Evolutionary conservation across 129 eudicot species (phyloP).

Genomic region (Lactuca saligna): DNA sequence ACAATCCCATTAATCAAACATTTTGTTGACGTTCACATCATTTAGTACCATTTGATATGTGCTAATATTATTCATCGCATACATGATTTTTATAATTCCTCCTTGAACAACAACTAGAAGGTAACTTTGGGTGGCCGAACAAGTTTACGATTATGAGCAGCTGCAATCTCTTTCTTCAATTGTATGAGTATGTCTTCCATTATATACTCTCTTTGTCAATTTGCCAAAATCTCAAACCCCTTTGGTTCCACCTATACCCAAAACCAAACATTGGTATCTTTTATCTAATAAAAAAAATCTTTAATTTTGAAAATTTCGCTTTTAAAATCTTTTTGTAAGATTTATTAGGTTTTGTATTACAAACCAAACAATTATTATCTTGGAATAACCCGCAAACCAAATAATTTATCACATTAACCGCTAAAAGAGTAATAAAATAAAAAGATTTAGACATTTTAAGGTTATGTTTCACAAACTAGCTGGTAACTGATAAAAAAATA

Average conservation of each 20-base stretch:
- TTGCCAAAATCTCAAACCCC: constrained; percentile 36
- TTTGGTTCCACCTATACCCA: constrained; percentile 34
- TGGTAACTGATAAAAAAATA: too few relatives aligned
- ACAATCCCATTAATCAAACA: constrained; percentile 29
- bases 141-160: constrained; percentile 37
- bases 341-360: too few relatives aligned
- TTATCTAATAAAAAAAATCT: too few relatives aligned
- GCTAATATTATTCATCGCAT: not conserved
- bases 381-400: too few relatives aligned
- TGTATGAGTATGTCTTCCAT: constrained; percentile 42
- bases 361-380: too few relatives aligned
- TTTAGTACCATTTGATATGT: constrained; percentile 19
- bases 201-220: constrained; percentile 39
- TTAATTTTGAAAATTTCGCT: too few relatives aligned
- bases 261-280: not conserved
- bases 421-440: too few relatives aligned
- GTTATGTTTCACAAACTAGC: too few relatives aligned
- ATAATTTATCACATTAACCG: too few relatives aligned
- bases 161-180: constrained; percentile 35
- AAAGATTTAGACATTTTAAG: too few relatives aligned
- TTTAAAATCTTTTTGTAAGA: too few relatives aligned
- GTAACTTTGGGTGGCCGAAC: constrained; percentile 39
- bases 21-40: constrained; percentile 21
- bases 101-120: constrained; percentile 19
- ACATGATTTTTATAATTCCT: not conserved